Evolutionary conservation across 768 basidiomycete genomes (phyloP).

Genomic region (Psilocybe subaeruginosa): DNA sequence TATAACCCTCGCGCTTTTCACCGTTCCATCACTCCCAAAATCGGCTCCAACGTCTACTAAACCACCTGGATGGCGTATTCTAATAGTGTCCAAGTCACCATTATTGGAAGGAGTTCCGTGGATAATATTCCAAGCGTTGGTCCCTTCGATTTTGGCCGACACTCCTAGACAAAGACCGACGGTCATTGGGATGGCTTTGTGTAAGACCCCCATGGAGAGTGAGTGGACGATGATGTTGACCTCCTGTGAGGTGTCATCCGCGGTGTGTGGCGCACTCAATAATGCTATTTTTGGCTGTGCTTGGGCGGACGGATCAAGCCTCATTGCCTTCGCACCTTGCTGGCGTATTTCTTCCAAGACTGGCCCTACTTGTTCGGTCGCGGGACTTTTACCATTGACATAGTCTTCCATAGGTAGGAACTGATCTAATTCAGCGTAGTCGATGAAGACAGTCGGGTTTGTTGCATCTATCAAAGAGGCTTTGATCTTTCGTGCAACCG

Average conservation of each 20-base stretch:
- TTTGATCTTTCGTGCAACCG: conserved; percentile 26
- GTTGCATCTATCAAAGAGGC: conserved; percentile 73
- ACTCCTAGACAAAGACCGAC: conserved; percentile 73
- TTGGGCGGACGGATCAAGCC: conserved; percentile 60
- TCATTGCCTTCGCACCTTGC: conserved; percentile 61
- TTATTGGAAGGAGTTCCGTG: conserved; percentile 16
- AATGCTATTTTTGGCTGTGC: conserved; percentile 76
- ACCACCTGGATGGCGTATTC: conserved; percentile 69
- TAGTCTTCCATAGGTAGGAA: conserved; percentile 44
- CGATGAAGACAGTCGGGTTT: conserved; percentile 73
- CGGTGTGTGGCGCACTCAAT: conserved; percentile 38
- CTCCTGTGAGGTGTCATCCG: conserved; percentile 25
- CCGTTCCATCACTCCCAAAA: conserved; percentile 45
- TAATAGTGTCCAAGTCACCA: conserved; percentile 34
- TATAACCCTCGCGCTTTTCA: conserved; percentile 63
- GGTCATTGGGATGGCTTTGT: conserved; percentile 76
- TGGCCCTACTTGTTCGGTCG: conserved; percentile 25
- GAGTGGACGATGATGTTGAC: conserved; percentile 61
- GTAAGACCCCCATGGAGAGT: conserved; percentile 71
- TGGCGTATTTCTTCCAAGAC: conserved; percentile 58
- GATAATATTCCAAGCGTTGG: conserved; percentile 54
- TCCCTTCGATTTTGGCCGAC: conserved; percentile 55
- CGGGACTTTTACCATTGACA: conserved; percentile 29
- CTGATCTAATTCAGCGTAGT: conserved; percentile 41
- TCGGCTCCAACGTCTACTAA: conserved; percentile 68